Base-by-base conservation (phyloP, 768 basidiomycete species). In the Lyophyllum semitale region DNA sequence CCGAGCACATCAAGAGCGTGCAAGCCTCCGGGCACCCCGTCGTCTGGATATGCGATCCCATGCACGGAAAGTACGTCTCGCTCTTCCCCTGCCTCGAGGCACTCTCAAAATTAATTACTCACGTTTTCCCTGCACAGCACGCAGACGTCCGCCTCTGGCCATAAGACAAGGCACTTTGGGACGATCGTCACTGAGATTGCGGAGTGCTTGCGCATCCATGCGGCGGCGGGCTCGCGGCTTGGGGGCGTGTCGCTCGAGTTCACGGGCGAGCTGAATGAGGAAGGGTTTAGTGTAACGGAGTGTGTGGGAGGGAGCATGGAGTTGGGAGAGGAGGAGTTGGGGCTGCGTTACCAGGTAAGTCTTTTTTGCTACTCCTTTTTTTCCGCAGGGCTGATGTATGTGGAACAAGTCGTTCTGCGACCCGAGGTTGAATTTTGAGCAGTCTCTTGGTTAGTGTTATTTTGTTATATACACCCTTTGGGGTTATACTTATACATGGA, bases 241-340 rank as follows among this genome's bases (percentile, higher is more conserved):
- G 89, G 89, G 6, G 88, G 87, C 1, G 89, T 96, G 15, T 92
- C 91, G 65, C 82, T 97, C 20, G 95, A 96, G 70, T 87, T 97
- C 69, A 95, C 96, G 2, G 93, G 95, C 18, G 93, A 96, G 70
- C 76, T 96, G 48, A 89, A 89, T 58, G 87, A 92, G 11, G 88
- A 97, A 53, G 94, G 96, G 6, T 93, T 89, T 71, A 91, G 91
- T 59, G 97, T 99, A 40, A 99, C 97, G 0, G 97, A 98, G 70
- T 98, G 95, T 66, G 77, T 95, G 9, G 97, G 97, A 4, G 97
- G 96, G 1, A 96, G 93, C 60, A 98, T 98, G 95, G 89, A 92
- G 66, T 75, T 98, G 33, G 82, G 79, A 43, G 96, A 98, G 68
- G 90, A 95, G 59, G 80, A 97, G 68, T 79, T 99, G 15, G 88